A percentile compares a stretch with the other conserved stretches of the same genome.
Conservation (phyloP, 2,329 filamentous ascomycete species). For the Stachybotrys chartarum region DNA sequence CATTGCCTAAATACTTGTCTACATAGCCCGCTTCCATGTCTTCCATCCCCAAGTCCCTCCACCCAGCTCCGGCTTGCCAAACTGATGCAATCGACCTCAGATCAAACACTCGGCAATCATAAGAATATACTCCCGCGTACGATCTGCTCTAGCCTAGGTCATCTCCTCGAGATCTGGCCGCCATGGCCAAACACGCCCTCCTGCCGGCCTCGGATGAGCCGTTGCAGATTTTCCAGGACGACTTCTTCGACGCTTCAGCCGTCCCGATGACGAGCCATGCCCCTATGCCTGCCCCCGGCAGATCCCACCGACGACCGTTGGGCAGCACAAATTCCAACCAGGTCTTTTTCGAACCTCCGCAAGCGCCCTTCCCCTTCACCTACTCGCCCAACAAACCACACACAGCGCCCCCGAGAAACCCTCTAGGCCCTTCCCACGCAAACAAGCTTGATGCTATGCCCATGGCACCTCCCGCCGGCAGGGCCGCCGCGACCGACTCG, state of each 20-base stretch:
- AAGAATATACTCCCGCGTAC: background rate
- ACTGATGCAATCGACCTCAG: no score
- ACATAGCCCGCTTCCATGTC: background rate
- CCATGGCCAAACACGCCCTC: constrained; percentile 46
- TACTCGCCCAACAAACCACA: constrained; percentile 65
- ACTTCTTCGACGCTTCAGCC: constrained; percentile 35
- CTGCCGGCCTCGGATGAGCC: constrained; percentile 38
- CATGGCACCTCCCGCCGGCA: constrained; percentile 56
- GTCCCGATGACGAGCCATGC: constrained; percentile 47
- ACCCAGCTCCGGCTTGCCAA: no score
- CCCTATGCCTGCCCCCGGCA: constrained; percentile 45
- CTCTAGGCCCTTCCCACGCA: constrained; percentile 45
- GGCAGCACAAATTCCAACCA: constrained; percentile 47
- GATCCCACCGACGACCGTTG: constrained; percentile 40
- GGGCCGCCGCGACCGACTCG: constrained; percentile 54
- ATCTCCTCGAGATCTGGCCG: constrained; percentile 24
- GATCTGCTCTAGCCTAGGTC: constrained; percentile 9
- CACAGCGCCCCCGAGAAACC: constrained; percentile 54
- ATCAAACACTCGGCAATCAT: no score
- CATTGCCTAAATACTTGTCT: constrained; percentile 1
- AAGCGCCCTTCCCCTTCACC: constrained; percentile 38
- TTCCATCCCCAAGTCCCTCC: no score
- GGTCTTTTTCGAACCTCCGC: constrained; percentile 57
- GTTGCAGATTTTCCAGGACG: constrained; percentile 46
- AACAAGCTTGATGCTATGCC: constrained; percentile 60